These are phyloP conservation scores for Copromyces sp. DNA, from an alignment of 495 filamentous ascomycete species.

Conservation along the genomic window DNA sequence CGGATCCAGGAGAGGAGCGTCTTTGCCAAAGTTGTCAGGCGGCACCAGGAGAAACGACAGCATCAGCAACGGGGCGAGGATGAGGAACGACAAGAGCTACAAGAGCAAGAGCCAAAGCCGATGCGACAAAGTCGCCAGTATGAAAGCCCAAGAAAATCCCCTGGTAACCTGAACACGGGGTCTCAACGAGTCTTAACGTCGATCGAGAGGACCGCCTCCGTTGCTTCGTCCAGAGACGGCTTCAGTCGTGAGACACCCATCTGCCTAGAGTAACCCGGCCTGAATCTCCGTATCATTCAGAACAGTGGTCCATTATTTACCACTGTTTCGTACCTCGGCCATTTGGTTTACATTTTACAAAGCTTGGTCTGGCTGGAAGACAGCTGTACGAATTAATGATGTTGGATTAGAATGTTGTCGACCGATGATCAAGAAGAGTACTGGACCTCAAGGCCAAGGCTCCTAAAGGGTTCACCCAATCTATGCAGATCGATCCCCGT, in stretches of 20 bases:
- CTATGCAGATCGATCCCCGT: constrained; percentile 65
- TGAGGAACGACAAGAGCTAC: background rate
- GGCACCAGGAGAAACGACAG: background rate
- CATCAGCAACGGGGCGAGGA: background rate
- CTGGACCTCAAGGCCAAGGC: constrained; percentile 77
- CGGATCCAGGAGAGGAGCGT: background rate
- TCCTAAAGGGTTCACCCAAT: constrained; percentile 57
- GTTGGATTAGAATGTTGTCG: background rate
- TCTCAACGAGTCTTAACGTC: background rate
- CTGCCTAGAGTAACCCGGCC: background rate
- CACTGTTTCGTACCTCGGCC: background rate
- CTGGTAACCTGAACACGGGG: background rate
- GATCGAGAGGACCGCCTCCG: background rate
- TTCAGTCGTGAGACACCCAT: background rate
- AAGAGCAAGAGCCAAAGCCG: background rate
- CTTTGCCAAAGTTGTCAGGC: background rate
- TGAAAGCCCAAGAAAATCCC: background rate
- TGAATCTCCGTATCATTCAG: background rate
- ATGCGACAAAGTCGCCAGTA: background rate
- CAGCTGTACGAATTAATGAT: background rate
- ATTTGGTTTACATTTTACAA: background rate
- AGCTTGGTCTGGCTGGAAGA: background rate
- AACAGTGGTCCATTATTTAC: background rate
- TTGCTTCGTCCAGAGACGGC: background rate
- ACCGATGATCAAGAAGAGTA: constrained; percentile 68